Base-by-base conservation (phyloP, 495 filamentous ascomycete genomes). In the Trichoderma erinaceum region DNA sequence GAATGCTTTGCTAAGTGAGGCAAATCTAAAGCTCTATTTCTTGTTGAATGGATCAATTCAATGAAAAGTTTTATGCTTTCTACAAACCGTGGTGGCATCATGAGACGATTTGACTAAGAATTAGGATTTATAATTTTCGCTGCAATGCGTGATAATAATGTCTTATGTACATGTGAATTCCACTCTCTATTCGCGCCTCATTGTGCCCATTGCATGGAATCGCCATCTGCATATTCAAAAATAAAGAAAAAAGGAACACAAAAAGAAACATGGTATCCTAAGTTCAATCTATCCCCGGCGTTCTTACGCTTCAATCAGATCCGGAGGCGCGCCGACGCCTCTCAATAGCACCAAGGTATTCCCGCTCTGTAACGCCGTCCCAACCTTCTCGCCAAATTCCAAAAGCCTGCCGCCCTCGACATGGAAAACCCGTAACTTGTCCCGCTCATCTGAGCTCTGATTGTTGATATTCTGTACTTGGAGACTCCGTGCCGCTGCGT, bases 391-490 rank as follows among this genome's bases (percentile, higher is more conserved):
- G 27, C 85, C 86, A 77, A 97, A 99, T 63, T 90, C 90, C 70
- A 99, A 74, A 68, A 98, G 79, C 67, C 91, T 79, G 1, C 96
- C 96, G 0, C 88, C 89, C 74, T 98, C 95, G 0, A 97, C 90
- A 77, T 98, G 94, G 68, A 95, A 99, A 1, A 99, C 85, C 46
- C 94, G 76, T 70, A 99, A 72, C 73, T 86, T 86, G 41, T 90
- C 89, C 77, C 90, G 87, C 80, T 96, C 92, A 18, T 89, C 84
- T 35, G 83, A 86, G 23, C 82, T 88, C 67, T 91, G 84, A 75
- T 97, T 97, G 73, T 97, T 97, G 69, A 96, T 71, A 76, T 97
- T 97, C 78, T 91, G 83, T 46, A 97, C 87, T 74, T 90, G 88
- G 68, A 97, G 75, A 69, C 84, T 87, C 79, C 85, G 86, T 16